Percentiles rank a stretch among this genome's conserved stretches.
Evolutionary conservation across 2,329 filamentous ascomycete genomes (phyloP).

Genomic region (Gyromitra esculenta): DNA sequence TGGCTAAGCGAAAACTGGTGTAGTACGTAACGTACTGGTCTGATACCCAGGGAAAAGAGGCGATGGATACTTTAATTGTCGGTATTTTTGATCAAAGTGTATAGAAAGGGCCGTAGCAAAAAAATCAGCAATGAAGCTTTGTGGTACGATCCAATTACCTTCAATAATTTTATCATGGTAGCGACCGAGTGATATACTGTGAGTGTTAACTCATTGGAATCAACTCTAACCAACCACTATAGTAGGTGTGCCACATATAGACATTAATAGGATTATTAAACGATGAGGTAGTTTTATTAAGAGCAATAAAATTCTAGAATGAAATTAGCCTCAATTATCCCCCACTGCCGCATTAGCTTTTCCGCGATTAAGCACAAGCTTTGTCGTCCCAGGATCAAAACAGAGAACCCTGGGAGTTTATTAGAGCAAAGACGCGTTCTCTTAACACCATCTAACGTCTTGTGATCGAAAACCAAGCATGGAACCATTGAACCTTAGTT

Average conservation of each 20-base stretch:
- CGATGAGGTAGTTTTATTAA: background rate
- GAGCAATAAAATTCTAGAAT: background rate
- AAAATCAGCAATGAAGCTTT: background rate
- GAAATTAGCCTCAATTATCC: background rate
- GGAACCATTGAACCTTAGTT: background rate
- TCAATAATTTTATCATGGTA: background rate
- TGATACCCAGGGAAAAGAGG: background rate
- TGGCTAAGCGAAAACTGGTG: background rate
- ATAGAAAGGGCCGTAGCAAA: background rate
- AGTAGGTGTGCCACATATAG: background rate
- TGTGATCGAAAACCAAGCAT: background rate
- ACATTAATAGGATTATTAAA: background rate
- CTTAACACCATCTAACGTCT: background rate
- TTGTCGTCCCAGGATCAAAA: background rate
- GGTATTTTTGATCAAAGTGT: background rate
- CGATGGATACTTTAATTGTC: background rate
- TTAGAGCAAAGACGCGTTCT: background rate
- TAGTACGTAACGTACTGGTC: background rate
- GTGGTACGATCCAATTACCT: background rate
- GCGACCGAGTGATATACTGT: constrained; percentile 4
- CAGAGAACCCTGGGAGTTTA: background rate
- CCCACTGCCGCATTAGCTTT: background rate
- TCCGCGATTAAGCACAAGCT: background rate
- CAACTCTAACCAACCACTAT: background rate
- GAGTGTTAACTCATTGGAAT: background rate